These are phyloP conservation scores for Trichoderma sp. DNA, from an alignment of 2,329 filamentous ascomycete species.

Conservation along the genomic window DNA sequence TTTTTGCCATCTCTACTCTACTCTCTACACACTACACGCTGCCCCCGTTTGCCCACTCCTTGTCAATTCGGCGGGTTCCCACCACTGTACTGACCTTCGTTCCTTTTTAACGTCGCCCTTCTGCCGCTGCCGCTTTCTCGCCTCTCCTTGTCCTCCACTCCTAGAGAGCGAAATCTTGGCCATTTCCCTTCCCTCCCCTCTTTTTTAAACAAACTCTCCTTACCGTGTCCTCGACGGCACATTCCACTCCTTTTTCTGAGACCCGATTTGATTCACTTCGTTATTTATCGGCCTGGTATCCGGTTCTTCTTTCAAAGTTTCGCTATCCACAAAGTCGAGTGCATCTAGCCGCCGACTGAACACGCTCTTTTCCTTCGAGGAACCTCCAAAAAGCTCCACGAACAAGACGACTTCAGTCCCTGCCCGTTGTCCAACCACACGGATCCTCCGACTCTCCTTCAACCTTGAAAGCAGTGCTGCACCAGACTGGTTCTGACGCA, in stretches of 20 bases:
- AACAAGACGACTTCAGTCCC: constrained; percentile 21
- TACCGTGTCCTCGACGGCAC: constrained; percentile 33
- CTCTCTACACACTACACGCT: constrained; percentile 2
- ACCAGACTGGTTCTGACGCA: constrained; percentile 27
- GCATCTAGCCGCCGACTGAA: constrained; percentile 18
- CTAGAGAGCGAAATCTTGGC: constrained; percentile 14
- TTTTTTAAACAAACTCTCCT: constrained; percentile 10
- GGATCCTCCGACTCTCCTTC: not conserved
- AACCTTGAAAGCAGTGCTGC: constrained; percentile 18
- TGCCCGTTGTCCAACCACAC: constrained; percentile 26
- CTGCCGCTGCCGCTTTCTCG: constrained; percentile 21
- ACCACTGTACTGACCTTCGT: constrained; percentile 18
- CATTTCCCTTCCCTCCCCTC: constrained; percentile 1
- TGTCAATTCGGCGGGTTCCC: constrained; percentile 14
- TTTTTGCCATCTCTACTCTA: constrained; percentile 4
- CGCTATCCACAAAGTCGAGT: constrained; percentile 14
- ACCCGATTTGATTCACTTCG: constrained; percentile 12
- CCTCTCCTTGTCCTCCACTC: constrained; percentile 27
- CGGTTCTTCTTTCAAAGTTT: constrained; percentile 14
- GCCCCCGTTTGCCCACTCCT: not conserved
- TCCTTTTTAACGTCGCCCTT: constrained; percentile 32
- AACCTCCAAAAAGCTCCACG: not conserved
- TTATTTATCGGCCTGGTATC: constrained; percentile 8
- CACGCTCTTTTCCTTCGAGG: constrained; percentile 7
- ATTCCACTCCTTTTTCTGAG: constrained; percentile 31